Conservation (phyloP, 2,329 filamentous ascomycete species). For the Trichocomaceae sp. region DNA sequence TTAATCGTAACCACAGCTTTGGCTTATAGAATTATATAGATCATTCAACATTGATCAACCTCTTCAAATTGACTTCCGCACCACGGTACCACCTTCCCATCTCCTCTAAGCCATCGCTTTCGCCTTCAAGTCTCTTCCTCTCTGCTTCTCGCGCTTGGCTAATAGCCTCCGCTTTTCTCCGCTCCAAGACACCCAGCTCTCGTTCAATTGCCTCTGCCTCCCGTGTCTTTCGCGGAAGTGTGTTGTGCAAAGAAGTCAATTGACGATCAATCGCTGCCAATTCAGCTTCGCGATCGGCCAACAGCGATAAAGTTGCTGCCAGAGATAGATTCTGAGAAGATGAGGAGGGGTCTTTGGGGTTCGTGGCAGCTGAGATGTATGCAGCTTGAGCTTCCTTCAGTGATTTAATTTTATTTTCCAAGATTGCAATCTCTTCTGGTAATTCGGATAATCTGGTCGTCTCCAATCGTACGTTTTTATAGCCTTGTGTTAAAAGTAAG, state of each 20-base stretch:
- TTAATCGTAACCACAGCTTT: conserved; percentile 2
- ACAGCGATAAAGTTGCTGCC: conserved; percentile 34
- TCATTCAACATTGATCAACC: conserved; percentile 28
- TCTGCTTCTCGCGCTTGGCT: conserved; percentile 43
- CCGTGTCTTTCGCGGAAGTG: conserved; percentile 37
- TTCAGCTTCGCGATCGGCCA: conserved; percentile 36
- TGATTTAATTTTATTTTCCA: conserved; percentile 45
- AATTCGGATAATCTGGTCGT: conserved; percentile 46
- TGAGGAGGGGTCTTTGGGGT: conserved; percentile 22
- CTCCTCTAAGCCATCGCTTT: conserved; percentile 42
- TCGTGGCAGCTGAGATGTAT: conserved; percentile 53
- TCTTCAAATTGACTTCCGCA: conserved; percentile 36
- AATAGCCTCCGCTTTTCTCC: conserved; percentile 38
- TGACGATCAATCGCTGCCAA: conserved; percentile 37
- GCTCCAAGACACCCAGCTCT: conserved; percentile 39
- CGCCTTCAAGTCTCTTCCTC: conserved; percentile 39
- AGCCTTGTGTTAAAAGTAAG: conserved; percentile 31
- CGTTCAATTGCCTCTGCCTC: conserved; percentile 41
- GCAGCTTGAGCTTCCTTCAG: conserved; percentile 53
- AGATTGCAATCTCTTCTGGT: conserved; percentile 46
- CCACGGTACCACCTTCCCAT: conserved; percentile 42
- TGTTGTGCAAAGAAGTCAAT: conserved; percentile 38
- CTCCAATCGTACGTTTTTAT: conserved; percentile 50
- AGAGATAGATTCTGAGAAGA: conserved; percentile 36
- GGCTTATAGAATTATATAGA: background rate